A percentile compares a stretch with the other conserved stretches of the same genome.
Evolutionary conservation across 495 filamentous ascomycete species (phyloP).

Genomic region (Letharia lupina): DNA sequence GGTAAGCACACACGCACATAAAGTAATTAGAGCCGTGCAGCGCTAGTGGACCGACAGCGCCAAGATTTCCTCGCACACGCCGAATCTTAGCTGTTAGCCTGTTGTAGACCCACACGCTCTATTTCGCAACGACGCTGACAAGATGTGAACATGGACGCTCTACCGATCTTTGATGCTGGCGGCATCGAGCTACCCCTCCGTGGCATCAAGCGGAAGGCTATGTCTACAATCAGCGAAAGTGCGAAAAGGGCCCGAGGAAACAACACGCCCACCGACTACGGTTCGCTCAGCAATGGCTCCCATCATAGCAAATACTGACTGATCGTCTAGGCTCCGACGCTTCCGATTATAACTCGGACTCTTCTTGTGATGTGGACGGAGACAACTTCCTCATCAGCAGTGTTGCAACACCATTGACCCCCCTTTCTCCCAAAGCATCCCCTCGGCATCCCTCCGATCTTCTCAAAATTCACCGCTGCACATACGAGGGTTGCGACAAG

Average conservation of each 20-base stretch:
- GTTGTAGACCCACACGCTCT: background rate
- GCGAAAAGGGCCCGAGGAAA: conserved; percentile 6
- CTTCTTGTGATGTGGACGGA: background rate
- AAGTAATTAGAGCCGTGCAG: too few relatives aligned
- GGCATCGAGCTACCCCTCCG: background rate
- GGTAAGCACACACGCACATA: too few relatives aligned
- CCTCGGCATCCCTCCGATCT: conserved; percentile 49
- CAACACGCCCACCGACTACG: background rate
- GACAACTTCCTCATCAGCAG: background rate
- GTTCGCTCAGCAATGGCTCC: background rate
- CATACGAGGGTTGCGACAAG: conserved; percentile 60
- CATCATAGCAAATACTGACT: background rate
- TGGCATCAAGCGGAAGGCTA: conserved; percentile 1
- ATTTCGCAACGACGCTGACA: background rate
- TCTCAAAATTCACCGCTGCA: conserved; percentile 64
- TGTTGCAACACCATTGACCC: conserved; percentile 22
- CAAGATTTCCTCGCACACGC: background rate
- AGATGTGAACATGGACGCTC: background rate
- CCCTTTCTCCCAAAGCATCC: conserved; percentile 22
- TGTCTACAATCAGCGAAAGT: background rate
- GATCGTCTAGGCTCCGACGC: background rate
- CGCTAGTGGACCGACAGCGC: background rate
- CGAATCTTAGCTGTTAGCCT: background rate
- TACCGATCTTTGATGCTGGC: background rate
- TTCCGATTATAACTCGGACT: background rate